Evolutionary conservation across 1,284 basidiomycete species (phyloP), one percentile per base, ranked within the genome.

Genomic region (Cerrena zonata): DNA sequence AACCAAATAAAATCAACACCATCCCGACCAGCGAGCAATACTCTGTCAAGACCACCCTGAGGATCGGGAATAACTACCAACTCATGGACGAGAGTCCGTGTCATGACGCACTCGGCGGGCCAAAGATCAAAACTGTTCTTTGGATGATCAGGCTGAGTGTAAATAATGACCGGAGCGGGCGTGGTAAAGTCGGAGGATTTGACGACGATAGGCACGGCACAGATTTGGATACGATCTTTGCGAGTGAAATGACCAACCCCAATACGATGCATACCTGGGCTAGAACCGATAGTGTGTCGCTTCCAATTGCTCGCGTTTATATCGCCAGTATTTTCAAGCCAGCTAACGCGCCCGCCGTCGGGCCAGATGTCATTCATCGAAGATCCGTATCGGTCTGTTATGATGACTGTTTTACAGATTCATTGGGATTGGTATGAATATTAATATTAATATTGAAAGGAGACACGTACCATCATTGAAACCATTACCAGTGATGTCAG

Each of bases 361-460:
- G 24, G 39, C 49, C 55, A 47, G 26, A 64, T 56, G 44, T 62
- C 55, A 48, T 58, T 47, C 61, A 67, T 64, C 26, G 43, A 55
- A 1, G 65, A 59, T 4, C 65, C 65, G 55, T 66, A 65, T 15
- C 53, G 51, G 48, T 67, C 65, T 25, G 53, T 61, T 21, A 65
- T 61, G 30, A 67, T 64, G 21, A 65, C 64, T 67, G 45, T 4
- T 47, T n/a, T n/a, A n/a, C n/a, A n/a, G n/a, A n/a, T n/a, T n/a
- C n/a, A n/a, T n/a, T n/a, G n/a, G n/a, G n/a, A n/a, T n/a, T n/a
- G n/a, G n/a, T n/a, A n/a, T n/a, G n/a, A n/a, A n/a, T n/a, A n/a
- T n/a, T n/a, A n/a, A n/a, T n/a, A n/a, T n/a, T 3, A 36, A 11
- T 7, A 46, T 7, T 43, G 19, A 42, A 44, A 0, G 5, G 13